Percentiles rank a stretch among this genome's conserved stretches.
These are phyloP conservation scores for Eimeria maxima DNA, from an alignment of 169 alveolate species.

Conservation along the genomic window DNA sequence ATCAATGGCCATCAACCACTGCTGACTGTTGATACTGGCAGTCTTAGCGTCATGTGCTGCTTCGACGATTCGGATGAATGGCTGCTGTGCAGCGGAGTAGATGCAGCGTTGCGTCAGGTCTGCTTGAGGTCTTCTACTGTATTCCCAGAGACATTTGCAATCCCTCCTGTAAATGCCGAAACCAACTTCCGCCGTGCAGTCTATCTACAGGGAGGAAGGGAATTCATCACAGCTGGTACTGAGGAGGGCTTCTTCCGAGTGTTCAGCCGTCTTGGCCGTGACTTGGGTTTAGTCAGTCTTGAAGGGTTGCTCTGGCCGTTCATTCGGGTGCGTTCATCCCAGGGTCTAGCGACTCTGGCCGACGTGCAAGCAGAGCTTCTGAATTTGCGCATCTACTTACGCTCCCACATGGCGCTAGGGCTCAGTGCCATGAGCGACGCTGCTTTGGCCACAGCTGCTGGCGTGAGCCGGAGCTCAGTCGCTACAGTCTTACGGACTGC, in stretches of 20 bases:
- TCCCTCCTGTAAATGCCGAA: constrained; percentile 76
- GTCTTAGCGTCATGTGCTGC: constrained; percentile 85
- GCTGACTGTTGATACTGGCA: constrained; percentile 82
- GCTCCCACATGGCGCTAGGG: constrained; percentile 74
- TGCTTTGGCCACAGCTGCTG: constrained; percentile 76
- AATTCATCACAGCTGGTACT: constrained; percentile 78
- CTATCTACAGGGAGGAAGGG: constrained; percentile 62
- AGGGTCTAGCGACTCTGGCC: constrained; percentile 47
- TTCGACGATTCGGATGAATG: constrained; percentile 84
- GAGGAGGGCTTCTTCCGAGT: constrained; percentile 78
- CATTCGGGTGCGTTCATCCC: constrained; percentile 53
- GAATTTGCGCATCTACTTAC: constrained; percentile 55
- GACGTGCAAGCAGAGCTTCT: constrained; percentile 52
- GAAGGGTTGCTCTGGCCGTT: constrained; percentile 74
- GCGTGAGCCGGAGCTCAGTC: constrained; percentile 68
- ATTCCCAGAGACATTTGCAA: constrained; percentile 45
- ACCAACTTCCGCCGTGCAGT: constrained; percentile 79
- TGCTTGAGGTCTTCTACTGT: constrained; percentile 62
- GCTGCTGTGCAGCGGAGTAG: constrained; percentile 81
- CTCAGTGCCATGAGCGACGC: constrained; percentile 77
- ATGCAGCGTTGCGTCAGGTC: constrained; percentile 79
- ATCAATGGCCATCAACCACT: constrained; percentile 79
- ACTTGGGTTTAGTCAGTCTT: constrained; percentile 69
- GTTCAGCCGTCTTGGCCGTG: constrained; percentile 73
- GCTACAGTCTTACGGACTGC: constrained; percentile 62